A percentile compares a stretch with the other conserved stretches of the same genome.
Conservation (phyloP, 2,329 filamentous ascomycete species). For the Thermoascus crustaceus region DNA sequence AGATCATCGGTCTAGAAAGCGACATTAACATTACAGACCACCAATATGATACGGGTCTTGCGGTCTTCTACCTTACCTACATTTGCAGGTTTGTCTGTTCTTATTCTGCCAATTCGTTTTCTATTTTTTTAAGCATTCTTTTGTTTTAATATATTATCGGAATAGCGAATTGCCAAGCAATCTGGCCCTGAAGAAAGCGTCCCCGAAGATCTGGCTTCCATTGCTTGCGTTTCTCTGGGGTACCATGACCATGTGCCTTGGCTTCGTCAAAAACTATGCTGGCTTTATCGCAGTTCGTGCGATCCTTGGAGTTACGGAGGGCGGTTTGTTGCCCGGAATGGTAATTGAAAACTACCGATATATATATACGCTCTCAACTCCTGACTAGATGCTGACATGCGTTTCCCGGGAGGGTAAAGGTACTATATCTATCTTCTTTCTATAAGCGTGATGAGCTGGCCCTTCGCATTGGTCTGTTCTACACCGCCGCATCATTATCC, state of each 20-base stretch:
- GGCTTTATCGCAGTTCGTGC: conserved; percentile 56
- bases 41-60: conserved; percentile 57
- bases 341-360: conserved; percentile 23
- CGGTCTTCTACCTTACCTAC: conserved; percentile 53
- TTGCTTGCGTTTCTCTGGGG: conserved; percentile 52
- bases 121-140: conserved; percentile 3
- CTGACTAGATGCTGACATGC: neutral
- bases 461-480: conserved; percentile 58
- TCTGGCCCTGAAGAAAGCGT: conserved; percentile 53
- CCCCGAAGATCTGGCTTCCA: conserved; percentile 54
- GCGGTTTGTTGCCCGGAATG: conserved; percentile 59
- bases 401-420: too few relatives aligned
- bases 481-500: conserved; percentile 57
- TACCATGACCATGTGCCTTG: conserved; percentile 41
- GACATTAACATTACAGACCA: conserved; percentile 51
- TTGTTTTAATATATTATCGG: neutral
- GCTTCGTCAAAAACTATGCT: conserved; percentile 33
- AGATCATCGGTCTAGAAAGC: conserved; percentile 53
- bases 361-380: too few relatives aligned
- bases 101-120: neutral
- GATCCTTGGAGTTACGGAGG: conserved; percentile 56
- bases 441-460: conserved; percentile 54
- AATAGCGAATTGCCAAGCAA: conserved; percentile 56
- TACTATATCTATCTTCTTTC: conserved; percentile 57
- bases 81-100: conserved; percentile 46